Evolutionary conservation across 1,284 basidiomycete genomes (phyloP), one percentile per base, ranked within the genome.

Genomic region (Ustilago loliicola): DNA sequence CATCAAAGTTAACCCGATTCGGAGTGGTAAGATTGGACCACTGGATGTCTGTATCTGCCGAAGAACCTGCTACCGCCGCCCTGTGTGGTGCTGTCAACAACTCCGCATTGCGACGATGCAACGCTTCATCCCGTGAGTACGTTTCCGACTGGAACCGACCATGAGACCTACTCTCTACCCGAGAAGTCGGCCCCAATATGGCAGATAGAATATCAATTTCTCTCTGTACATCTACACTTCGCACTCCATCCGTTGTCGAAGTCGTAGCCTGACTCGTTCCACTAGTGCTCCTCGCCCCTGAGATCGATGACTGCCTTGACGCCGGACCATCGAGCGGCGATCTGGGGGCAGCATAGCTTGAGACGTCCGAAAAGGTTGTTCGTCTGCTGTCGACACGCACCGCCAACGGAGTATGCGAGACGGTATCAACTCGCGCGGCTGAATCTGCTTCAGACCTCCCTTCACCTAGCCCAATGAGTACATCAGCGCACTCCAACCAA

Each of bases 401-500:
- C 0, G 69, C 57, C 3, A 77, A 50, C 1, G 78, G 71, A 9
- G 75, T 65, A 13, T 80, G 79, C 1, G 73, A 67, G 19, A 80
- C 27, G 1, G 75, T 80, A 15, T 78, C 80, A 0, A 80, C 66
- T 7, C 65, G 27, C 23, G 80, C 76, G 7, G 50, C 59, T 2
- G 72, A 45, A 38, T 82, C 80, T 19, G 73, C 56, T 32, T 80
- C 79, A 30, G 66, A 57, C 7, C 74, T 61, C 7, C 80, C 80
- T 29, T 82, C 67, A 2, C 77, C 80, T 0, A 82, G 57, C 0
- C 77, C 79, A 21, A 82, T 77, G 19, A 82, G 69, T 13, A 82
- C 80, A 19, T 82, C 80, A 17, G 80, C 80, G 29, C 79, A 80
- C 17, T 82, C 80, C 25, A 80, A 70, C 80, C 80, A 82, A 11